Conservation (phyloP, 345 rosid species). For the Salix udensis region DNA sequence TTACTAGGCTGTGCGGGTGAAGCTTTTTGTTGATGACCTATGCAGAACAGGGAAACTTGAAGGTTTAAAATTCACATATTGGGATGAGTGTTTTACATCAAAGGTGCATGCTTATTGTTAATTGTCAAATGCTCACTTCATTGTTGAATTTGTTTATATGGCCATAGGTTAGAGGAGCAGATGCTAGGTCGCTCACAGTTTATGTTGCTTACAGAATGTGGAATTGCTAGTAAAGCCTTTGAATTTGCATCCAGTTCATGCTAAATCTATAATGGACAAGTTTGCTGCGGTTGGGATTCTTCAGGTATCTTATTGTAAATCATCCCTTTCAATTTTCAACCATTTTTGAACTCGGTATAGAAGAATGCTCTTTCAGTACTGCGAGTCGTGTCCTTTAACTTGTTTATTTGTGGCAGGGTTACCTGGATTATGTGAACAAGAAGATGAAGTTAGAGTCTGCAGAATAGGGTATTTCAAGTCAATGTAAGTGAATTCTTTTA, state of each 20-base stretch:
- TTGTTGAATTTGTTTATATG: background rate
- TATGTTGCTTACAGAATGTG: constrained; percentile 44
- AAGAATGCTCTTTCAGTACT: background rate
- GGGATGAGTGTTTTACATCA: constrained; percentile 73
- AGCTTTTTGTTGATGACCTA: constrained; percentile 65
- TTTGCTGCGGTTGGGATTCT: constrained; percentile 89
- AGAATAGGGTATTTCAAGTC: constrained; percentile 4
- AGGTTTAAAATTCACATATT: constrained; percentile 57
- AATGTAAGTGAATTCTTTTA: background rate
- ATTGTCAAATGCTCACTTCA: background rate
- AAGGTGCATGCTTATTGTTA: constrained; percentile 42
- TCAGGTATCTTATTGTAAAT: constrained; percentile 50
- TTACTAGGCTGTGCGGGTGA: constrained; percentile 49
- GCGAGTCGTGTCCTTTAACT: background rate
- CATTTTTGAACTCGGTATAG: background rate
- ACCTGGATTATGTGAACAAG: constrained; percentile 58
- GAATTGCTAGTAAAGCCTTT: constrained; percentile 59
- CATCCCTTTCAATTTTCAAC: background rate
- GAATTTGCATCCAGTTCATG: constrained; percentile 47
- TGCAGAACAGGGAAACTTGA: constrained; percentile 51
- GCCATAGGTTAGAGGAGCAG: too few species aligned
- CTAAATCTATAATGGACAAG: constrained; percentile 69
- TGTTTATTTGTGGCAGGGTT: constrained; percentile 47
- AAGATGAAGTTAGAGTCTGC: constrained; percentile 28
- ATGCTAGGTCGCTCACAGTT: constrained; percentile 5